Evolutionary conservation across 73 alveolate species (phyloP), one percentile per base, ranked within the genome.

Genomic region (Blepharisma japonicum): DNA sequence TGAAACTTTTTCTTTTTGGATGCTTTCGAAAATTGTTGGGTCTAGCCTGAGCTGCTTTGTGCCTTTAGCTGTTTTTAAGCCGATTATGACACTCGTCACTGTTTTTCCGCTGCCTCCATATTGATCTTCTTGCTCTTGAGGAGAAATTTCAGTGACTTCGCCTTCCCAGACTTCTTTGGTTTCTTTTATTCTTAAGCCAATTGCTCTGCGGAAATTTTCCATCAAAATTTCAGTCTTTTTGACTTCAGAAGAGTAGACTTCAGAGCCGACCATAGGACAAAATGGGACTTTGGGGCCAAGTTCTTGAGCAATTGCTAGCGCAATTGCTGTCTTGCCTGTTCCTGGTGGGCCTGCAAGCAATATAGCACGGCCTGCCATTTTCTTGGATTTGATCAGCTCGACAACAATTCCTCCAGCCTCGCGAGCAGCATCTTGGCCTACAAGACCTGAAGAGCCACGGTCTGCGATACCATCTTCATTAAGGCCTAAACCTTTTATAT

Each of bases 141-240:
- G 99, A 67, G 99, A 87, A 72, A 97, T 88, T 78, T 97, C 99
- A 46, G 99, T 97, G 50, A 97, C 99, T 87, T 97, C 99, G 48
- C 99, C 99, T 86, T 97, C 99, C 98, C 99, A 97, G 51, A 97
- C 99, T 87, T 97, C 99, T 89, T 97, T 97, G 53, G 98, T 94
- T 89, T 97, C 99, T 86, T 97, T 96, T 51, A 79, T 97, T 81
- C 98, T 81, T 18, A 94, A 83, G 38, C 99, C 99, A 51, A 97
- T 97, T 25, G 99, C 99, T 82, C 99, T 88, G 77, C 99, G 92
- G 94, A 97, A 97, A 89, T 97, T 95, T 92, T 97, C 99, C 99
- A 97, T 97, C 78, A 97, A 83, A 71, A 97, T 92, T 85, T 97
- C 99, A 42, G 99, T 97, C 89, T 97, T 97, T 89, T 97, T 97